These are phyloP conservation scores for Pseudogymnoascus sp. DNA, from an alignment of 2,329 filamentous ascomycete species.

Conservation along the genomic window DNA sequence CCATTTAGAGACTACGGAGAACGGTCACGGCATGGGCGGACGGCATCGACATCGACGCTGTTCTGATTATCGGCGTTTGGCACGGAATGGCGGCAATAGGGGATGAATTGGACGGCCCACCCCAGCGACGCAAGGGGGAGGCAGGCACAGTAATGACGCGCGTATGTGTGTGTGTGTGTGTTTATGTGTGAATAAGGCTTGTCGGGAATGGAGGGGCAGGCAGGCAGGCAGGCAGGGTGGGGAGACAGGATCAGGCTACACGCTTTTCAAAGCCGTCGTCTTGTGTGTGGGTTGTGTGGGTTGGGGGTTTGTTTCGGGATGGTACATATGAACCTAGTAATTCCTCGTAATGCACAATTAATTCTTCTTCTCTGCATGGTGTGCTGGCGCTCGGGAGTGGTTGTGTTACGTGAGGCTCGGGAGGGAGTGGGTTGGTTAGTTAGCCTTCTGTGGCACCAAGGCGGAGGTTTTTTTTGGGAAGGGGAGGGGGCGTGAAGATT, in stretches of 20 bases:
- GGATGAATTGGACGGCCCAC: not conserved
- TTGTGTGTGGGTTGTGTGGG: not conserved
- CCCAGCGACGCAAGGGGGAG: not conserved
- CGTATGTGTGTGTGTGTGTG: not conserved
- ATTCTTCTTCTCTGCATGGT: conserved; percentile 2
- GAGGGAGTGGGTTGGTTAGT: not conserved
- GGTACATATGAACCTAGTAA: conserved; percentile 5
- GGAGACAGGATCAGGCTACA: not conserved
- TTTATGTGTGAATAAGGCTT: not conserved
- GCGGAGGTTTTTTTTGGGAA: not conserved
- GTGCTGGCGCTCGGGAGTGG: not conserved
- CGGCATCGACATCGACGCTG: not conserved
- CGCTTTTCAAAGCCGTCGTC: conserved; percentile 2
- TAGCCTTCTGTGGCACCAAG: not conserved
- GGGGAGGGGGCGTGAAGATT: not conserved
- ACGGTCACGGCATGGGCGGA: not conserved
- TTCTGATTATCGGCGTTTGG: conserved; percentile 5
- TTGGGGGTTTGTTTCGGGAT: not conserved
- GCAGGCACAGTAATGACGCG: not conserved
- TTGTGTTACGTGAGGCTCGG: not conserved
- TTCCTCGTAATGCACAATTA: conserved; percentile 3
- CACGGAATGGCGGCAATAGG: not conserved
- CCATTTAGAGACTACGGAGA: not conserved
- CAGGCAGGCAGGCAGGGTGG: not conserved
- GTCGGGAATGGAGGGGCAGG: not conserved